Base-by-base conservation (phyloP, 768 basidiomycete genomes). In the Phanerochaete carnosa region DNA sequence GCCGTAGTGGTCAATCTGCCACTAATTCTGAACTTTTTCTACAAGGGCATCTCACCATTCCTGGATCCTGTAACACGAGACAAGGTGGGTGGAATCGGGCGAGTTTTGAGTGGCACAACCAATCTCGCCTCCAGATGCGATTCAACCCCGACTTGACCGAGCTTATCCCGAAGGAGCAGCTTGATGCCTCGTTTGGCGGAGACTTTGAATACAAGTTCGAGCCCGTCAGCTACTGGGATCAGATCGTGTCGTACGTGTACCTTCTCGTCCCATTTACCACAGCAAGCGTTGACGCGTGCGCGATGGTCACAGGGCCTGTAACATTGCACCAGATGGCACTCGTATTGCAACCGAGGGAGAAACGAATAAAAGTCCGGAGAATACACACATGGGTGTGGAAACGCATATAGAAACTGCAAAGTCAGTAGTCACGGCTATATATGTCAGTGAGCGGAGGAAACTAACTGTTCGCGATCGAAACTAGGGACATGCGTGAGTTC, bases 51-150 rank as follows among this genome's bases (percentile, higher is more conserved):
- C 64, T 76, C 87, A 9, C 92, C 93, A 0, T 93, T 95, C 77
- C 71, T 95, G 53, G 93, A 95, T 69, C 93, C 94, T 6, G 85
- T 94, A 30, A 95, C 94, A 0, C 80, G 90, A 46, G 92, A 94
- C 68, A 95, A 95, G 85, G 90, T 89, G 26, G 30, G 79, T 65
- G 16, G 3, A n/a, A 33, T 22, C 37, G 23, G 11, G 29, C 49
- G 13, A 52, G 46, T 9, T 43, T 13, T 26, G 19, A 45, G 30
- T 43, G 25, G 16, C 22, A 26, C 32, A 5, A 6, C 29, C 19
- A 16, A 28, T 39, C 2, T n/a, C 46, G 12, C 37, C 47, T 11
- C 45, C 64, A 92, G 89, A 92, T 95, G 87, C 85, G 88, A 25
- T 95, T 95, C 72, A 95, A 95, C 69, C 92, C 94, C 3, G 81